Base-by-base conservation (phyloP, 2,329 filamentous ascomycete genomes). In the Fusarium caatingaense region DNA sequence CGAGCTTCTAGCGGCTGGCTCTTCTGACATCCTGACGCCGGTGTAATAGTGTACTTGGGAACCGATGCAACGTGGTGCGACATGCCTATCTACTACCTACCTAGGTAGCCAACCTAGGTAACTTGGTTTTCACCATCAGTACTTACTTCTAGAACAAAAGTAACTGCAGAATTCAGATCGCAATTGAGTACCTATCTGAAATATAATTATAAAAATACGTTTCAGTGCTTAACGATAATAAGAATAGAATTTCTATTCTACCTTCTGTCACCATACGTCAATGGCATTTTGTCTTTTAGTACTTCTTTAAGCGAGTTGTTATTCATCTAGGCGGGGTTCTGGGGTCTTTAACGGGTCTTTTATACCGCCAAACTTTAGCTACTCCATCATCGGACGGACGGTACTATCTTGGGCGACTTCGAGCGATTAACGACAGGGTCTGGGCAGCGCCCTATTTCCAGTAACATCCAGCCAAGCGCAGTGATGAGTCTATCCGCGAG, bases 401-500 rank as follows among this genome's bases (percentile, higher is more conserved):
- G 16, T 34, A 59, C 28, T 21, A 27, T 32, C 15, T 32, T 42
- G 41, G 57, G 45, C 32, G 42, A 51, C 40, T 47, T 45, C 23
- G 25, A 57, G 46, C 49, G 37, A 67, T 56, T 49, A 50, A 59
- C 42, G 34, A 60, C 37, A 63, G 63, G 49, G 64, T 48, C 42
- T 51, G 56, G 63, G 62, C 54, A 49, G 42, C 34, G 47, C 53
- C 47, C 34, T 21, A 44, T 44, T 37, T 54, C 30, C n/a, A 32
- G 53, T 45, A 61, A 49, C 28, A 46, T 37, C 60, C 54, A 66
- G 50, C 16, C 41, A 56, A 34, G 25, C 21, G 28, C 42, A 49
- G 59, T 56, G 50, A 70, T 71, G 68, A 54, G 62, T 40, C 45
- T 65, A 30, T 57, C 66, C 46, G 55, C 65, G 37, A 66, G 71